phyloP scores from a whole-genome alignment of 2,329 filamentous ascomycete genomes.

The Penicillium griseofulvum region DNA sequence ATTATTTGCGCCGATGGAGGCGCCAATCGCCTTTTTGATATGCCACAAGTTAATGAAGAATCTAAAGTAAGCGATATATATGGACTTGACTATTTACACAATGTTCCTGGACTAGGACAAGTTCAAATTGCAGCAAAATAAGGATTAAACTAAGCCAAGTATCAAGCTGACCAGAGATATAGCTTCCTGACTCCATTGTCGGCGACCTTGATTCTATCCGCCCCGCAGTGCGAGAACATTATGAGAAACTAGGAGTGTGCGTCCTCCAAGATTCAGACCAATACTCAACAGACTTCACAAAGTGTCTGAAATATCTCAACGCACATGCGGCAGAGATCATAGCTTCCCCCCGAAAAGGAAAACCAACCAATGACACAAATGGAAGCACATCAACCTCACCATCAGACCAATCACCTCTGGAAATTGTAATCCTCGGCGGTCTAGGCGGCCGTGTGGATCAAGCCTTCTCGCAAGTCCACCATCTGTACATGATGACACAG shows the following conservation, averaged over 20 bases:
- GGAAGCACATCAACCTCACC: not conserved
- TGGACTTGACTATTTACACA: not conserved
- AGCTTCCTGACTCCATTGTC: constrained; percentile 69
- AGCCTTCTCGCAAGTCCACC: constrained; percentile 82
- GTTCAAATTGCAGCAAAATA: not conserved
- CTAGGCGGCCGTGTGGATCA: constrained; percentile 91
- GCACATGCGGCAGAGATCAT: constrained; percentile 28
- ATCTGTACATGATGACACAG: constrained; percentile 61
- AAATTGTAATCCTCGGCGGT: constrained; percentile 80
- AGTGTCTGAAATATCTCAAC: constrained; percentile 66
- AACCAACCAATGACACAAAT: constrained; percentile 1
- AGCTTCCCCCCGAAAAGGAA: constrained; percentile 13
- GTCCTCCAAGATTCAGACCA: constrained; percentile 75
- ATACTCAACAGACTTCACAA: constrained; percentile 86
- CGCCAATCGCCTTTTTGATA: constrained; percentile 70
- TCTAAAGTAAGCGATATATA: constrained; percentile 28
- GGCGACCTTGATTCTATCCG: constrained; percentile 87
- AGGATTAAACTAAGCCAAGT: constrained; percentile 23
- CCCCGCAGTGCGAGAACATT: constrained; percentile 63
- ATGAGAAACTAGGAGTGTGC: constrained; percentile 57
- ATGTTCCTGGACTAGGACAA: not conserved
- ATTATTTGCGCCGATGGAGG: constrained; percentile 87
- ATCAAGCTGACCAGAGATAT: constrained; percentile 3
- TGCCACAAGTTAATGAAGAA: constrained; percentile 39
- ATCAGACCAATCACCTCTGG: constrained; percentile 31